Evolutionary conservation across 441 rosid species (phyloP).

Genomic region (Bocquillonia castaneifolia): DNA sequence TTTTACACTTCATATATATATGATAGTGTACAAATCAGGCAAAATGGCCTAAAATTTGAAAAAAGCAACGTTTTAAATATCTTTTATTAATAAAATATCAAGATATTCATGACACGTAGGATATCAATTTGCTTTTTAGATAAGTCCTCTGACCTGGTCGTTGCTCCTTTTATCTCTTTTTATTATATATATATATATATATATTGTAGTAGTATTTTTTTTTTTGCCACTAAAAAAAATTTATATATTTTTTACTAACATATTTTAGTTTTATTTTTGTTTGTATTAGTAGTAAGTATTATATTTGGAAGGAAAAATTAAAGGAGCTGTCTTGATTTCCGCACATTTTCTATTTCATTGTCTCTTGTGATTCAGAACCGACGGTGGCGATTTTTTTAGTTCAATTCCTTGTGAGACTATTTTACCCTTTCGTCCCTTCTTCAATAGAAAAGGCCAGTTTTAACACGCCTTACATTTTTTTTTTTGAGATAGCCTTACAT

Average conservation of each 20-base stretch:
- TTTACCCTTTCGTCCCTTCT: conserved; percentile 27
- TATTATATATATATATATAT: not conserved
- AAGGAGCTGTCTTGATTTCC: too few species aligned
- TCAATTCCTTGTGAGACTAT: conserved; percentile 17
- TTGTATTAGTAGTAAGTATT: too few species aligned
- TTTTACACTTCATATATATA: too few species aligned
- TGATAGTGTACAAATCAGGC: too few species aligned
- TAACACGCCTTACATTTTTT: not conserved
- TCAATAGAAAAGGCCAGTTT: too few species aligned
- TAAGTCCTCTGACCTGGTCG: not conserved
- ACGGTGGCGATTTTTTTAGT: conserved; percentile 32
- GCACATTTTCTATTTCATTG: conserved; percentile 14
- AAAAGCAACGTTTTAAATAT: not conserved
- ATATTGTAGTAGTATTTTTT: too few species aligned
- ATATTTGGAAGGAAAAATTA: too few species aligned
- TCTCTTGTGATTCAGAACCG: conserved; percentile 25
- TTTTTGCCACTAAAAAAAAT: too few species aligned
- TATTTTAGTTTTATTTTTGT: too few species aligned
- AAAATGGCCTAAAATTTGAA: not conserved
- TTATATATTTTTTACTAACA: too few species aligned
- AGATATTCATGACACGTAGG: not conserved
- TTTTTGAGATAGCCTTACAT: not conserved
- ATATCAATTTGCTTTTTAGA: not conserved
- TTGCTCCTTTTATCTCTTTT: not conserved
- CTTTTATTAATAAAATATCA: too few species aligned